phyloP scores from a whole-genome alignment of 306 rosid genomes.

The Glycyrrhiza uralensis region DNA sequence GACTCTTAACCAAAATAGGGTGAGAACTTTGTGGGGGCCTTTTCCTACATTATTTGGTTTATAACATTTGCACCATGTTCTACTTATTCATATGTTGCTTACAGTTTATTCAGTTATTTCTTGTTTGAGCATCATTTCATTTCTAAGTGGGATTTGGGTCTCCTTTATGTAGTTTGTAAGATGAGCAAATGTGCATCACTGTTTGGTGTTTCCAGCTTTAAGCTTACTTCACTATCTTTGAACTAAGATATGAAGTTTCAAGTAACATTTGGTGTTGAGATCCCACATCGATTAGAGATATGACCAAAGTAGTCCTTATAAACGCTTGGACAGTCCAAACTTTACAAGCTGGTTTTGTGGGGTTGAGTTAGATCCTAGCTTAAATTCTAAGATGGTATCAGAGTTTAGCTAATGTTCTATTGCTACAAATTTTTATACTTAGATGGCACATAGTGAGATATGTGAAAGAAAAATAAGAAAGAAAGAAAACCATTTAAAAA shows the following conservation, averaged over 20 bases:
- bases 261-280: not conserved
- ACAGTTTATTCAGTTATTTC: not conserved
- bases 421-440: not conserved
- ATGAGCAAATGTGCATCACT: not conserved
- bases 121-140: not conserved
- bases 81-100: not conserved
- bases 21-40: slow-evolving; percentile 7
- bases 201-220: not conserved
- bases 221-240: not conserved
- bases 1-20: slow-evolving; percentile 24
- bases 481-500: not conserved
- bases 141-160: not conserved
- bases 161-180: not conserved
- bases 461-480: not conserved
- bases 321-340: no score
- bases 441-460: not conserved
- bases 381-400: no score
- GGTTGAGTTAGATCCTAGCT: no score
- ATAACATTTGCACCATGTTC: not conserved
- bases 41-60: slow-evolving; percentile 3
- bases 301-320: no score
- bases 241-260: not conserved
- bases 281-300: no score
- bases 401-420: not conserved
- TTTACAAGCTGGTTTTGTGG: no score